These are phyloP conservation scores for Lavandula angustifolia DNA, from an alignment of 257 asterid species.

Conservation along the genomic window DNA sequence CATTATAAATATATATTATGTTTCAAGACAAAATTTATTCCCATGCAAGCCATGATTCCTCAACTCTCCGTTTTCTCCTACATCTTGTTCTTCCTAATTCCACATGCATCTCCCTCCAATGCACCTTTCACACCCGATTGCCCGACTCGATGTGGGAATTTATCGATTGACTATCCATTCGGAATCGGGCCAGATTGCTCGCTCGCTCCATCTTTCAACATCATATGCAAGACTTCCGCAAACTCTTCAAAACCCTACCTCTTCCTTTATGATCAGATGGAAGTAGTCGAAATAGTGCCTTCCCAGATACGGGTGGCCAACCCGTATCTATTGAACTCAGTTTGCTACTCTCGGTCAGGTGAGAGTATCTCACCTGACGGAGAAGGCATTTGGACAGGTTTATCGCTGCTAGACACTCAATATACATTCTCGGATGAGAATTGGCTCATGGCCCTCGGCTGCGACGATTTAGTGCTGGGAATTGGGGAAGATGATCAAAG, in stretches of 20 bases:
- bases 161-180: not conserved
- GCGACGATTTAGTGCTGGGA: slow-evolving; percentile 22
- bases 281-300: not conserved
- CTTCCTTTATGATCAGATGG: not conserved
- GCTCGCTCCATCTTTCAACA: not conserved
- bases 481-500: not conserved
- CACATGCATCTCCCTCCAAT: not conserved
- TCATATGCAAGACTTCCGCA: not conserved
- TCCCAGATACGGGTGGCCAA: not conserved
- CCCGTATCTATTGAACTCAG: not conserved
- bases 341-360: too few species aligned
- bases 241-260: slow-evolving; percentile 10
- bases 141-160: not conserved
- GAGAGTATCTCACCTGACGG: not conserved
- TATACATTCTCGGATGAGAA: slow-evolving; percentile 25
- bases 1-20: too few species aligned
- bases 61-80: not conserved
- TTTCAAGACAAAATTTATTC: too few species aligned
- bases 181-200: slow-evolving; percentile 13
- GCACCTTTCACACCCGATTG: not conserved
- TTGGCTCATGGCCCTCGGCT: slow-evolving; percentile 27
- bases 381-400: not conserved
- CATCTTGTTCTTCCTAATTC: not conserved
- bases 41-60: too few species aligned
- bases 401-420: not conserved